phyloP scores from a whole-genome alignment of 2,329 filamentous ascomycete genomes.

The Calonectria montana region DNA sequence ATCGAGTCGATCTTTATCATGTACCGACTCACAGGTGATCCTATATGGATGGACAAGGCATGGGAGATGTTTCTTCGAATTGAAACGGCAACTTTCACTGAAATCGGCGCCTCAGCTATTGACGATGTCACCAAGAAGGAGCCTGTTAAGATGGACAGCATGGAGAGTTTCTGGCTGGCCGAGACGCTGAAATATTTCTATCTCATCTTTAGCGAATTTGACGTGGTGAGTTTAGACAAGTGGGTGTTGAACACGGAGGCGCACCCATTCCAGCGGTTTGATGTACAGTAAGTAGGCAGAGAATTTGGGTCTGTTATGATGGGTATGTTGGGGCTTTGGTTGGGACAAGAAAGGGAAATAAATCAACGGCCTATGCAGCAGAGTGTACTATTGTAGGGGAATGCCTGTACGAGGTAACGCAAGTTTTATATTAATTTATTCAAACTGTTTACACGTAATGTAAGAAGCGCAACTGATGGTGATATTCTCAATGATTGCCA shows the following conservation, averaged over 20 bases:
- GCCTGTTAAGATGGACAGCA: slow-evolving; percentile 63
- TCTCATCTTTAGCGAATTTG: slow-evolving; percentile 69
- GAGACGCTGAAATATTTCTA: slow-evolving; percentile 78
- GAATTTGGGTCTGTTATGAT: background rate
- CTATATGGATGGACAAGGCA: slow-evolving; percentile 73
- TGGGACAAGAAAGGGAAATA: background rate
- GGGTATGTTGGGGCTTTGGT: background rate
- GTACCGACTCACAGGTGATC: slow-evolving; percentile 78
- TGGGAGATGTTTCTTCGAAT: slow-evolving; percentile 81
- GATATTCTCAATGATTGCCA: background rate
- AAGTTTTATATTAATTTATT: slow-evolving; percentile 1
- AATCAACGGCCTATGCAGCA: background rate
- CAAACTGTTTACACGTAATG: background rate
- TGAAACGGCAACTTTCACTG: slow-evolving; percentile 68
- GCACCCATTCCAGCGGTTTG: slow-evolving; percentile 56
- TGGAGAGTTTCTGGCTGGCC: slow-evolving; percentile 82
- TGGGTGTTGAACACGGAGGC: slow-evolving; percentile 72
- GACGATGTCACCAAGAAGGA: slow-evolving; percentile 65
- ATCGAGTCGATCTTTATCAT: slow-evolving; percentile 86
- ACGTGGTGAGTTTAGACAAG: slow-evolving; percentile 69
- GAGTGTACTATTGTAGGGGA: background rate
- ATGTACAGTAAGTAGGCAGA: slow-evolving; percentile 29
- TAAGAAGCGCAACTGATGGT: background rate
- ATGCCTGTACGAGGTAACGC: background rate
- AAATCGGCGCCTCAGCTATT: slow-evolving; percentile 73